A percentile compares a stretch with the other conserved stretches of the same genome.
These are phyloP conservation scores for Crithidia bombi DNA, from an alignment of 208 protist genomes.

Conservation along the genomic window DNA sequence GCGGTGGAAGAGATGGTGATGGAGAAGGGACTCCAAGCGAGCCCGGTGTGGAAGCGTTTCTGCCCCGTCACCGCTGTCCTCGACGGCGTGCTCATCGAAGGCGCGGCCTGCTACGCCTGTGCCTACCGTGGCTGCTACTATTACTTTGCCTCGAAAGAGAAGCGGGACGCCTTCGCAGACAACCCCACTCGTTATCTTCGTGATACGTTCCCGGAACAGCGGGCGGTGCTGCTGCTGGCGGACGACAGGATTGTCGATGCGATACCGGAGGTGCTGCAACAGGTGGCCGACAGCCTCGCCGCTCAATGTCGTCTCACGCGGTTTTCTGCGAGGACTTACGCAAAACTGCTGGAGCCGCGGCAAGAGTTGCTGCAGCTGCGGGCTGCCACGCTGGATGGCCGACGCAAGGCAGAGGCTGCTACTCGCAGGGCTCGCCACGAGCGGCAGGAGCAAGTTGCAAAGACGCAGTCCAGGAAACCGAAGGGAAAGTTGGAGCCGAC, in stretches of 20 bases:
- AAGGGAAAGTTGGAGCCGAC: conserved; percentile 45
- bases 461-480: conserved; percentile 47
- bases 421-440: conserved; percentile 64
- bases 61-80: conserved; percentile 84
- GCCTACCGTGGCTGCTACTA: conserved; percentile 71
- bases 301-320: conserved; percentile 18
- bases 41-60: conserved; percentile 69
- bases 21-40: conserved; percentile 35
- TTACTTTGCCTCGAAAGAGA: conserved; percentile 54
- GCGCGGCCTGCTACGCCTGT: conserved; percentile 61
- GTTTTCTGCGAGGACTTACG: conserved; percentile 12
- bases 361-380: conserved; percentile 38
- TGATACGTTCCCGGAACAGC: conserved; percentile 32
- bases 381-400: conserved; percentile 18
- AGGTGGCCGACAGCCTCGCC: conserved; percentile 1
- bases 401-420: conserved; percentile 46
- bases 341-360: conserved; percentile 23
- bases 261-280: conserved; percentile 18
- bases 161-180: conserved; percentile 61
- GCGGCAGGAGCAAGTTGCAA: conserved; percentile 59
- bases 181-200: conserved; percentile 67
- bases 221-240: conserved; percentile 65
- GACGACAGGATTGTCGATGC: conserved; percentile 33
- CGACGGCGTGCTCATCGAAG: conserved; percentile 76
- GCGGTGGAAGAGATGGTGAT: conserved; percentile 45